These are phyloP conservation scores for Hanseniaspora gamundiae DNA, from an alignment of 1,139 yeast genomes.

Conservation along the genomic window DNA sequence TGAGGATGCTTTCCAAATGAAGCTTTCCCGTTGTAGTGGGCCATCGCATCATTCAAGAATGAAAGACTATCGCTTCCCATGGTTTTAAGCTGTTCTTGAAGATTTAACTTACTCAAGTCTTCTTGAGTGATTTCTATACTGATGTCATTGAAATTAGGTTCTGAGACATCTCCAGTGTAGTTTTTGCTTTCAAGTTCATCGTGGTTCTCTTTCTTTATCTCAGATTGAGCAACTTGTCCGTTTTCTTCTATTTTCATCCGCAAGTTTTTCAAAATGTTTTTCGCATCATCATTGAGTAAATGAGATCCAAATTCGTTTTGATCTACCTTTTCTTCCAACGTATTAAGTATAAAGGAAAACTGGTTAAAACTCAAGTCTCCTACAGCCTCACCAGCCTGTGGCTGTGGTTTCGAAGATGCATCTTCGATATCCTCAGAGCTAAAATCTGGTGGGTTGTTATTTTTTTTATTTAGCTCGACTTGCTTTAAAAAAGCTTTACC, in stretches of 20 bases:
- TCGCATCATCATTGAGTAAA: not conserved
- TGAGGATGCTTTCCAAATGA: too few species aligned
- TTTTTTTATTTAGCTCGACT: not conserved
- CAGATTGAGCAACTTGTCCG: not conserved
- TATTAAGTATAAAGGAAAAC: not conserved
- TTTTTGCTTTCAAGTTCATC: not conserved
- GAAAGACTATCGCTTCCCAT: too few species aligned
- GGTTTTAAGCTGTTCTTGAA: not conserved
- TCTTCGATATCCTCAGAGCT: not conserved
- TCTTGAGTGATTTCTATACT: not conserved
- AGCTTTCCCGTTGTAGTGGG: too few species aligned
- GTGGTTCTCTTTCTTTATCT: not conserved
- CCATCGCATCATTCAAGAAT: too few species aligned
- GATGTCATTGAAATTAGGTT: not conserved
- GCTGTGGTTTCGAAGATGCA: not conserved
- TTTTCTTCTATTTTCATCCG: not conserved
- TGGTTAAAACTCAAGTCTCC: not conserved
- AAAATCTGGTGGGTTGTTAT: not conserved
- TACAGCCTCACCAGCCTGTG: not conserved
- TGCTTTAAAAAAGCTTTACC: constrained; percentile 19
- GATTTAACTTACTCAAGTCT: not conserved
- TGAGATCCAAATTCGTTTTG: not conserved
- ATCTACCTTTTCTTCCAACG: not conserved
- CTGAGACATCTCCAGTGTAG: too few species aligned
- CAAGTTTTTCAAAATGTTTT: not conserved